Evolutionary conservation across 1,284 basidiomycete genomes (phyloP), one percentile per base, ranked within the genome.

Genomic region (Marasmius fiardii): DNA sequence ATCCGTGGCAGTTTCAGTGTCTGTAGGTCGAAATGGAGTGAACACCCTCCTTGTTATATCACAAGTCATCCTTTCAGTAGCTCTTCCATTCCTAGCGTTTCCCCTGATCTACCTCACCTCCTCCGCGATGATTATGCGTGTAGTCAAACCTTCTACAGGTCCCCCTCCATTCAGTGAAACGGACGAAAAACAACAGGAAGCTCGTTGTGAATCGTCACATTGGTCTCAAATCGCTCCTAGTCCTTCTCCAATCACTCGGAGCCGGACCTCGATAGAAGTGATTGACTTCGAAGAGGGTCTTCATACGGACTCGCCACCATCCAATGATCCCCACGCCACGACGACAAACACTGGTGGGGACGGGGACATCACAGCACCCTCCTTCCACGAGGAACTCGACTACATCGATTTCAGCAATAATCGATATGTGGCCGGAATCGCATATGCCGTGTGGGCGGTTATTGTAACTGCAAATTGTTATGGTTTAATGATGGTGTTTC

Each of bases 31-130:
- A 47, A 63, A 71, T 2, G 96, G 95, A 1, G 80, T 98, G 58
- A 86, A 92, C 68, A 74, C 81, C 1, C 81, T 98, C 53, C 83
- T 99, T 14, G 89, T 98, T 48, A 87, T 83, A 1, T 93, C 87
- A 11, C 96, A 98, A 72, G 95, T 96, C 52, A 81, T 89, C 8
- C 80, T 99, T 21, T 90, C 88, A 43, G 83, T 98, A 64, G 85
- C 94, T 3, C 81, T 98, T 16, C 96, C 95, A 0, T 96, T 95
- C 68, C 82, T 95, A 67, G 81, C 86, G 18, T 41, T 41, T 18
- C 39, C 39, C 93, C 93, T 95, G 55, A 73, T 88, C 21, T 85
- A 60, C 52, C 71, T 87, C 55, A 83, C 82, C 33, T 78, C 78
- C n/a, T 79, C 75, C 23, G 72, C 75, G 56, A 66, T 74, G 14